These are phyloP conservation scores for Microbotryum violaceum DNA, from an alignment of 1,284 basidiomycete species.

Conservation along the genomic window DNA sequence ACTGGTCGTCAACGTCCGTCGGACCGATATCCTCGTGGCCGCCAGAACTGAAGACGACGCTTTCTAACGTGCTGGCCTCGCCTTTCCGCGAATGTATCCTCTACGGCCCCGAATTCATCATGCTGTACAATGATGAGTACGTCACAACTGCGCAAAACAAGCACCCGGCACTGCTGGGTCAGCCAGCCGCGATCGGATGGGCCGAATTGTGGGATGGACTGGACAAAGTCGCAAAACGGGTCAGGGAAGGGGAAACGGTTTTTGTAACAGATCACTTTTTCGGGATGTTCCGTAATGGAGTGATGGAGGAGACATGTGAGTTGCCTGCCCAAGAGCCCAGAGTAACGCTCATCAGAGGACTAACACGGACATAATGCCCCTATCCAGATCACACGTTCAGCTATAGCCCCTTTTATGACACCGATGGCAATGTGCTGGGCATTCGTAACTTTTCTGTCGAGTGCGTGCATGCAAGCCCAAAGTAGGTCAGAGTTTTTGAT, in stretches of 20 bases:
- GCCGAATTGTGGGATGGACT: slow-evolving; percentile 29
- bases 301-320: slow-evolving; percentile 23
- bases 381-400: slow-evolving; percentile 28
- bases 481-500: neutral
- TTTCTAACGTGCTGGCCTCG: slow-evolving; percentile 19
- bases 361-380: no score
- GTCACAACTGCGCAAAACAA: slow-evolving; percentile 24
- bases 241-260: slow-evolving; percentile 19
- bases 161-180: slow-evolving; percentile 29
- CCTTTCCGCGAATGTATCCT: slow-evolving; percentile 26
- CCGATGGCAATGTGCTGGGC: slow-evolving; percentile 14
- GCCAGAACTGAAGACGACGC: slow-evolving; percentile 12
- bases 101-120: slow-evolving; percentile 10
- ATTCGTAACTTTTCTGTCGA: slow-evolving; percentile 29
- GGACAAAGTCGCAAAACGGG: slow-evolving; percentile 14
- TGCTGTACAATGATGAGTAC: slow-evolving; percentile 24
- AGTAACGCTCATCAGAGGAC: no score
- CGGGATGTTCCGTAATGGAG: slow-evolving; percentile 11
- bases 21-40: slow-evolving; percentile 20
- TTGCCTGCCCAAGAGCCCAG: neutral
- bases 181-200: slow-evolving; percentile 28
- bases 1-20: slow-evolving; percentile 1
- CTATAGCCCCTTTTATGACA: slow-evolving; percentile 22
- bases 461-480: neutral
- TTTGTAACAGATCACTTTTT: slow-evolving; percentile 26